Percentiles rank a stretch among this genome's conserved stretches.
Evolutionary conservation across 2,329 filamentous ascomycete species (phyloP).

Genomic region (Beauveria sp.): DNA sequence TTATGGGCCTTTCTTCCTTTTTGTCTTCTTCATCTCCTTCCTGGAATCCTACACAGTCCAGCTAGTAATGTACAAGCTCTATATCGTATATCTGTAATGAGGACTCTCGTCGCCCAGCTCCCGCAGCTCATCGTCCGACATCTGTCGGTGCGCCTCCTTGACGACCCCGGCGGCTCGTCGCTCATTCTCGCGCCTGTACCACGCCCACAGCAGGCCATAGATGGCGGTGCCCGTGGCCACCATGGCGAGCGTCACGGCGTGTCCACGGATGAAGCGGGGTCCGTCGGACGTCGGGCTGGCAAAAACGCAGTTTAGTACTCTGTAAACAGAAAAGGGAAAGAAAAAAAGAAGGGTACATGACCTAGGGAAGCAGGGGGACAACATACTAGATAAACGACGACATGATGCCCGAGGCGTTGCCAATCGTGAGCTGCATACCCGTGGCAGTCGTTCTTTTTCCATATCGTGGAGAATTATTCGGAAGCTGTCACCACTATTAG

Average conservation of each 20-base stretch:
- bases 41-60: background rate
- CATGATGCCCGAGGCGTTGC: slow-evolving; percentile 67
- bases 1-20: too few relatives aligned
- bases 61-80: background rate
- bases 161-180: slow-evolving; percentile 31
- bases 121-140: slow-evolving; percentile 39
- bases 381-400: slow-evolving; percentile 55
- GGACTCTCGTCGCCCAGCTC: slow-evolving; percentile 47
- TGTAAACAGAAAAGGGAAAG: background rate
- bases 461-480: slow-evolving; percentile 64
- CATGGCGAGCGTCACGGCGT: slow-evolving; percentile 52
- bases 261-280: slow-evolving; percentile 53
- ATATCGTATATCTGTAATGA: slow-evolving; percentile 38
- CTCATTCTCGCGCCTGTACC: slow-evolving; percentile 41
- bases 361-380: too few relatives aligned
- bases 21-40: too few relatives aligned
- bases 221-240: slow-evolving; percentile 46
- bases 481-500: slow-evolving; percentile 29
- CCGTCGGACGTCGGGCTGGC: slow-evolving; percentile 36
- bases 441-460: slow-evolving; percentile 68
- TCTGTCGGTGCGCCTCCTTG: slow-evolving; percentile 28
- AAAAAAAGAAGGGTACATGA: too few relatives aligned
- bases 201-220: slow-evolving; percentile 48
- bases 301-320: too few relatives aligned
- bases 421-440: slow-evolving; percentile 62